phyloP scores from a whole-genome alignment of 2,329 filamentous ascomycete species.

The Nothopassalora personata region DNA sequence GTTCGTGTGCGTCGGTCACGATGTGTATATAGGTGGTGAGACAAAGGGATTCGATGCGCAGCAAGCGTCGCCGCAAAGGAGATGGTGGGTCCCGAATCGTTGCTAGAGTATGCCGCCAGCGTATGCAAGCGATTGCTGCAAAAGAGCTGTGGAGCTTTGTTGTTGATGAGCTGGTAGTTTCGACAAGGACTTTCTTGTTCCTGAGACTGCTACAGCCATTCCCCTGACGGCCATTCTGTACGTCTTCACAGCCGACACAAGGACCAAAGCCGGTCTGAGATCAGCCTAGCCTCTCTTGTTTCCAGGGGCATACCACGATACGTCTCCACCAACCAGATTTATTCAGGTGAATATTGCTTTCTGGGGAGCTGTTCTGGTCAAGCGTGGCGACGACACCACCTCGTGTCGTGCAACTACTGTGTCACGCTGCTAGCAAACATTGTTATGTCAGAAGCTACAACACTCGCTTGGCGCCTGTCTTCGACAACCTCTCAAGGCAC shows the following conservation, averaged over 20 bases:
- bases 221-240: background rate
- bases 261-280: background rate
- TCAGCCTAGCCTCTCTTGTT: no score
- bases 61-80: background rate
- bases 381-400: background rate
- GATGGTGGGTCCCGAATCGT: background rate
- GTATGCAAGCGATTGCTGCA: background rate
- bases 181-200: no score
- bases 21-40: background rate
- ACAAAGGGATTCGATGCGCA: background rate
- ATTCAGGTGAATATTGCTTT: no score
- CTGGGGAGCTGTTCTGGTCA: no score
- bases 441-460: background rate
- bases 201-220: no score
- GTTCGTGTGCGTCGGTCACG: background rate
- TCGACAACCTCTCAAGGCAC: background rate
- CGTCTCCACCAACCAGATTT: no score
- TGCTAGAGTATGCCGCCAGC: background rate
- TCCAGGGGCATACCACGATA: no score
- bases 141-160: background rate
- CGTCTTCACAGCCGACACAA: no score
- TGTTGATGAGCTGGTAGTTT: no score
- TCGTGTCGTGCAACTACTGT: no score
- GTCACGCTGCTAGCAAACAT: background rate
- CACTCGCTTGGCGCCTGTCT: background rate